Conservation (phyloP, 2,329 filamentous ascomycete genomes). For the Ophiostoma montium region DNA sequence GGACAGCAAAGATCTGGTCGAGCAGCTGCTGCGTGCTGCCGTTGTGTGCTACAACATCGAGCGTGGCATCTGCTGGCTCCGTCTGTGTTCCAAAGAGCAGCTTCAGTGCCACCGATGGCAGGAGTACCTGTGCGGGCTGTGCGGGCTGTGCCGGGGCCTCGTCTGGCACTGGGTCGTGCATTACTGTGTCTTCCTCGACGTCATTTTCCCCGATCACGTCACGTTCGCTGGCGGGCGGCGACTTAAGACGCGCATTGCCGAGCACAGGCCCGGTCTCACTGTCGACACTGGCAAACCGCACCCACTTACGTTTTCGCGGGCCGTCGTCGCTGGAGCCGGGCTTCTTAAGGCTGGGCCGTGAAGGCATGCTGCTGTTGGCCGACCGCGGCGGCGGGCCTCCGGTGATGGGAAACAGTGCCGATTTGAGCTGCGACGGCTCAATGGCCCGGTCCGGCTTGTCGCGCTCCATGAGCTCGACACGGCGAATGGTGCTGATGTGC, state of each 20-base stretch:
- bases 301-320: conserved; percentile 18
- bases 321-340: background rate
- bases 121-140: background rate
- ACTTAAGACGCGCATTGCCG: background rate
- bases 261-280: background rate
- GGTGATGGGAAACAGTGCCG: conserved; percentile 18
- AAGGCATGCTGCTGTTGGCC: background rate
- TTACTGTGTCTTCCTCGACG: background rate
- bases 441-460: conserved; percentile 29
- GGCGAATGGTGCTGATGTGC: conserved; percentile 23
- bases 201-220: background rate
- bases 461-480: conserved; percentile 28
- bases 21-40: background rate
- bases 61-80: conserved; percentile 13
- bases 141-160: background rate
- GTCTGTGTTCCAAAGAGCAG: conserved; percentile 2
- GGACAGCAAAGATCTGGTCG: conserved; percentile 13
- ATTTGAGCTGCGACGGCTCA: conserved; percentile 18
- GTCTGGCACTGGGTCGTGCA: background rate
- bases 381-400: conserved; percentile 16
- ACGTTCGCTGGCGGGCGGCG: background rate
- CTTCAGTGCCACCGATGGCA: background rate
- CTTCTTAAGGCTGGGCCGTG: background rate
- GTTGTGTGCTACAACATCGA: conserved; percentile 15
- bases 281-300: conserved; percentile 20